phyloP scores from a whole-genome alignment of 2,329 filamentous ascomycete genomes.

The Colletotrichum sp. region DNA sequence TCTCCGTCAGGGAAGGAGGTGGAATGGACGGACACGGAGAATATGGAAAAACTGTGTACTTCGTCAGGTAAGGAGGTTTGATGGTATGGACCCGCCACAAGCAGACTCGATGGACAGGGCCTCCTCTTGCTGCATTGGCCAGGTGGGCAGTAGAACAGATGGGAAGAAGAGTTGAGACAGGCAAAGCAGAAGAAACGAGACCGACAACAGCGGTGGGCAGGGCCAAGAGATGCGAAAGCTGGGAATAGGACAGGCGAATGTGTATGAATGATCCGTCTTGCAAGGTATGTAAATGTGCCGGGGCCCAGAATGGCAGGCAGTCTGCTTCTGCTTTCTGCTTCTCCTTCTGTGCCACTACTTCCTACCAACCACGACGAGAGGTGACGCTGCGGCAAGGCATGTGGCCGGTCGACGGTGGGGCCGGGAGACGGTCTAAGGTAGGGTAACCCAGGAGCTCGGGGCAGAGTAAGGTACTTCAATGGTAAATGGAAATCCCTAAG shows the following conservation, averaged over 20 bases:
- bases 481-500: neutral
- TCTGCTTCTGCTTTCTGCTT: neutral
- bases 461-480: neutral
- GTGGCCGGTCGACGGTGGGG: slow-evolving; percentile 5
- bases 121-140: neutral
- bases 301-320: neutral
- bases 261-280: neutral
- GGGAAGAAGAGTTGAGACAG: neutral
- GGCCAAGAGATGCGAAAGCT: neutral
- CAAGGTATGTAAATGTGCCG: neutral
- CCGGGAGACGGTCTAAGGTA: neutral
- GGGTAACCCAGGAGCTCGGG: neutral
- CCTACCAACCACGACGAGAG: neutral
- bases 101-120: neutral
- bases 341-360: neutral
- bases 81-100: slow-evolving; percentile 3
- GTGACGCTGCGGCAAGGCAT: slow-evolving; percentile 1
- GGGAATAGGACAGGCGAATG: neutral
- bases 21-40: neutral
- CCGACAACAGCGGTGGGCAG: neutral
- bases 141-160: neutral
- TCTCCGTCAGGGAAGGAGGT: neutral
- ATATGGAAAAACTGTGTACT: neutral
- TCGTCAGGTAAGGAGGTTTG: neutral
- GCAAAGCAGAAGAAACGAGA: neutral